phyloP scores from a whole-genome alignment of 2,329 filamentous ascomycete genomes.

The Colletotrichum magnum region DNA sequence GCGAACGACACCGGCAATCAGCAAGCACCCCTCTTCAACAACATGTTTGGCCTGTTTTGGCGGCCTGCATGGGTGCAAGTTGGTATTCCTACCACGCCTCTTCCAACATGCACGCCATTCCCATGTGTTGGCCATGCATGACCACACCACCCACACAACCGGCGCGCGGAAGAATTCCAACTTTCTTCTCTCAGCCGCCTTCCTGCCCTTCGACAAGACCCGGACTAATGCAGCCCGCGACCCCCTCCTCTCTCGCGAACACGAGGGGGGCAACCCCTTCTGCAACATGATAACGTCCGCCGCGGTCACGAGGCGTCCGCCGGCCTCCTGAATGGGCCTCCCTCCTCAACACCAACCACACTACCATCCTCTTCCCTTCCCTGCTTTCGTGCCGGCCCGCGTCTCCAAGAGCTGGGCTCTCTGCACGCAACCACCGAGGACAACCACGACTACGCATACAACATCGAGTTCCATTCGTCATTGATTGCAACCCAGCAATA shows the following conservation, averaged over 20 bases:
- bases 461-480: constrained; percentile 29
- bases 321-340: constrained; percentile 14
- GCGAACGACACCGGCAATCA: constrained; percentile 21
- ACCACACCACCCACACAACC: constrained; percentile 15
- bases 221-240: constrained; percentile 11
- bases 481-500: constrained; percentile 29
- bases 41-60: constrained; percentile 12
- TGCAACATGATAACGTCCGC: constrained; percentile 10
- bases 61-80: constrained; percentile 7
- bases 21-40: constrained; percentile 1
- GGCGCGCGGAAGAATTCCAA: constrained; percentile 4
- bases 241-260: neutral
- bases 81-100: constrained; percentile 3
- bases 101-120: constrained; percentile 35
- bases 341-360: neutral
- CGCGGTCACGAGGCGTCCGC: neutral
- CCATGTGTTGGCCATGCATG: constrained; percentile 37
- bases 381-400: constrained; percentile 37
- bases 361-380: neutral
- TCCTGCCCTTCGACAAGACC: neutral
- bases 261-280: constrained; percentile 1
- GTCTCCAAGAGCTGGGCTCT: constrained; percentile 37
- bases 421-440: constrained; percentile 22
- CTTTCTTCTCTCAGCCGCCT: constrained; percentile 19
- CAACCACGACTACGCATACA: neutral